phyloP scores from a whole-genome alignment of 108 stramenopile species.

The Conticribra guillardii region DNA sequence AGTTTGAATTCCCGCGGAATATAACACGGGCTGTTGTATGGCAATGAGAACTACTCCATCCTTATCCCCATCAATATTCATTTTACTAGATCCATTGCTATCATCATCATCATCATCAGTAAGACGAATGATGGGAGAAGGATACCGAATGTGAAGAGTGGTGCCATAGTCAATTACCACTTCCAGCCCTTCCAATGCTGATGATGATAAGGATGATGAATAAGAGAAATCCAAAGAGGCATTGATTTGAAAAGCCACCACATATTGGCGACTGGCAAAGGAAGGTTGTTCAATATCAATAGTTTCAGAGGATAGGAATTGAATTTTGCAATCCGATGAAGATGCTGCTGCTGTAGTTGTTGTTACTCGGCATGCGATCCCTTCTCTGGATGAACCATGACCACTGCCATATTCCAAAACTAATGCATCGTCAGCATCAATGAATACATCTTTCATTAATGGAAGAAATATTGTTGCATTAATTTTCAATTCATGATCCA shows the following conservation, averaged over 20 bases:
- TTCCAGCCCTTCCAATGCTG: slow-evolving; percentile 1
- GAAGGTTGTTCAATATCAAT: slow-evolving; percentile 65
- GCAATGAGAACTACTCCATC: slow-evolving; percentile 18
- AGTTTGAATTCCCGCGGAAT: slow-evolving; percentile 10
- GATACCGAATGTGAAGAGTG: slow-evolving; percentile 49
- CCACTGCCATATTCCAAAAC: slow-evolving; percentile 21
- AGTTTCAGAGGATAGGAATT: slow-evolving; percentile 31
- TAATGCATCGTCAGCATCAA: slow-evolving; percentile 59
- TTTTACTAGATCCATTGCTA: not conserved
- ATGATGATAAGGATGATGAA: not conserved
- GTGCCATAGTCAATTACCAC: slow-evolving; percentile 37
- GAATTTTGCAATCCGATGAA: slow-evolving; percentile 22
- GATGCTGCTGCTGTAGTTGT: no score
- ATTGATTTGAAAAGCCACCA: slow-evolving; percentile 40
- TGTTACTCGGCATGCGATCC: not conserved
- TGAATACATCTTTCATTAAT: slow-evolving; percentile 38
- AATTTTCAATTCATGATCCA: slow-evolving; percentile 6
- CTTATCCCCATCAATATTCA: not conserved
- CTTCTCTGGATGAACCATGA: not conserved
- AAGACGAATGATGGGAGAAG: slow-evolving; percentile 14
- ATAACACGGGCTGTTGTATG: slow-evolving; percentile 22
- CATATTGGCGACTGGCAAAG: slow-evolving; percentile 55
- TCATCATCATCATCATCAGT: not conserved
- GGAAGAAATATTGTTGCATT: slow-evolving; percentile 43
- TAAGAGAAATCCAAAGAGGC: slow-evolving; percentile 11